Base-by-base conservation (phyloP, 192 early-diverging fungal species). In the Coemansia sp. region DNA sequence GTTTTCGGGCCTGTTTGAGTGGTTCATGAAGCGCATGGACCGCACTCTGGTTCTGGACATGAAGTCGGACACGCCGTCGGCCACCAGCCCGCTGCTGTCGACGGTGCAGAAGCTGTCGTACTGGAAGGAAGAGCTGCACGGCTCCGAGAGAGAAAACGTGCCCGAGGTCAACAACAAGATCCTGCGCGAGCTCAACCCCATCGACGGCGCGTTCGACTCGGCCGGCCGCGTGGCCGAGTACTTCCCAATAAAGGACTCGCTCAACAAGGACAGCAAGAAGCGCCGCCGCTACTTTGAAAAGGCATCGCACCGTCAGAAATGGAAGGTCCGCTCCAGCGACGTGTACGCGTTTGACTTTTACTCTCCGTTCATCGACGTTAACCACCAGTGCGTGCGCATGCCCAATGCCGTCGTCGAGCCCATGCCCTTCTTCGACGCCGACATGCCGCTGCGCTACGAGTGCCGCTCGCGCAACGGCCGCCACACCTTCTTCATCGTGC, bases 381-480 rank as follows among this genome's bases (percentile, higher is more conserved):
- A 82, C 67, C 73, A 82, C 79, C 79, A 82, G 67, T 82, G 79
- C 73, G 73, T 82, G 52, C 73, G 79, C 58, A 82, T 82, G 79
- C 79, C 79, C 42, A 82, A 82, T 34, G 62, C 79, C 16, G 71
- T 82, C 0, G 79, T 82, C 34, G 79, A 82, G 71, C 79, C 79
- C 34, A 82, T 82, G 79, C 79, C 79, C 4, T 82, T 65, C 45
- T 82, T 82, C 29, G 73, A 82, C 63, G 67, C 70, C 60, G 79
- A 76, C 52, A 68, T 70, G 73, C 79, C 79, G 4, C 49, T 82
- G 55, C 73, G 79, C 70, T 82, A 82, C 49, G 79, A 82, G 68
- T 82, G 79, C 58, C 71, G 79, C 60, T 70, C 79, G 20, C 66
- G 79, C 16, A 62, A 76, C 25, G 68, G 71, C 16, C 48, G 73